These are phyloP conservation scores for Starmerella bombi DNA, from an alignment of 805 yeast species.

Conservation along the genomic window DNA sequence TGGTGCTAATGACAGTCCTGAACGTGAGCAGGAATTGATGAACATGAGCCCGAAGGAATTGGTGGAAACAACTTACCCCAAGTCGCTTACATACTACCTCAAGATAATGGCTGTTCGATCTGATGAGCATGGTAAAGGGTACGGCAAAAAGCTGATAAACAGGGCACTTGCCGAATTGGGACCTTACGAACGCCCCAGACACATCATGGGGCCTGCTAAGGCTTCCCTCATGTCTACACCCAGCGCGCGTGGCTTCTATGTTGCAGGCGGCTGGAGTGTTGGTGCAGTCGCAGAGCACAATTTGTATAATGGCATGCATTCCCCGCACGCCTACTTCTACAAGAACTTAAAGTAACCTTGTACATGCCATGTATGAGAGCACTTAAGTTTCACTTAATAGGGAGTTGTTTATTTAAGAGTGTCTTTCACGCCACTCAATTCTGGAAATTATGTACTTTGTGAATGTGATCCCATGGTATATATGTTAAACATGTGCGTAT, in stretches of 20 bases:
- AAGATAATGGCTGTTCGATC: slow-evolving; percentile 5
- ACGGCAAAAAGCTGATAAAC: slow-evolving; percentile 6
- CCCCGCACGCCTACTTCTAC: slow-evolving; percentile 6
- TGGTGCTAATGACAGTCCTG: slow-evolving; percentile 2
- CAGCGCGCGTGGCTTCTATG: slow-evolving; percentile 14
- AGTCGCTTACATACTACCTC: slow-evolving; percentile 7
- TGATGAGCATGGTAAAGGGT: slow-evolving; percentile 11
- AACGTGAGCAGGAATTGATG: slow-evolving; percentile 4
- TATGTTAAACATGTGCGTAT: too few species aligned
- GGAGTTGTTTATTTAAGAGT: too few species aligned
- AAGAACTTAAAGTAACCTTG: slow-evolving; percentile 3
- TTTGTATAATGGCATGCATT: slow-evolving; percentile 2
- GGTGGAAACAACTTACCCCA: slow-evolving; percentile 8
- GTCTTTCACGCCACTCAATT: too few species aligned
- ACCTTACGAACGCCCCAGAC: slow-evolving; percentile 4
- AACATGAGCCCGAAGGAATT: slow-evolving; percentile 1
- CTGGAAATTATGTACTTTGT: too few species aligned
- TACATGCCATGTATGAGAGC: too few species aligned
- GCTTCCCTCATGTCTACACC: slow-evolving; percentile 10
- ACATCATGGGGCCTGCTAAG: slow-evolving; percentile 11
- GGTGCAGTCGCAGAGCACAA: slow-evolving; percentile 1
- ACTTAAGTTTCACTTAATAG: too few species aligned
- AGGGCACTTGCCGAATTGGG: slow-evolving; percentile 1
- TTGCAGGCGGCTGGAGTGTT: background rate
- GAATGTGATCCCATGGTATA: too few species aligned